A percentile compares a stretch with the other conserved stretches of the same genome.
phyloP scores from a whole-genome alignment of 495 filamentous ascomycete species.

The Xylaria cubensis region DNA sequence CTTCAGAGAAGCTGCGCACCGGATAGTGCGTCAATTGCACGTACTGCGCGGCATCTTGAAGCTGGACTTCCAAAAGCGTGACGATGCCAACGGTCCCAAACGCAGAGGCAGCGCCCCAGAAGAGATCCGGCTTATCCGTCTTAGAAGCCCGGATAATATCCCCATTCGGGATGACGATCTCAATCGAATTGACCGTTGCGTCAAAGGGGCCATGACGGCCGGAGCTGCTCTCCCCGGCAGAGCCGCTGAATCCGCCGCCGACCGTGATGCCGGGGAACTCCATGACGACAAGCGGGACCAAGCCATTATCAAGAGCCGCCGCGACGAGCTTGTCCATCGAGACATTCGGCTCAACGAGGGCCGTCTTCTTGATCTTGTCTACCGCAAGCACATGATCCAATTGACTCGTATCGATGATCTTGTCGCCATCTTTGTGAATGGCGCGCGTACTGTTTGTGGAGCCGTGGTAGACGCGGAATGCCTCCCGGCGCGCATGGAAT shows the following conservation, averaged over 20 bases:
- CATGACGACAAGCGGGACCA: conserved; percentile 66
- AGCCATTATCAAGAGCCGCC: conserved; percentile 55
- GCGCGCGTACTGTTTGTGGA: conserved; percentile 75
- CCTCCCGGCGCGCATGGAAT: conserved; percentile 60
- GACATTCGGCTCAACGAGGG: conserved; percentile 69
- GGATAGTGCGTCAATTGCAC: conserved; percentile 63
- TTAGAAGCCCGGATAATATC: conserved; percentile 50
- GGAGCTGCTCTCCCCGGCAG: conserved; percentile 65
- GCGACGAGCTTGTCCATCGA: conserved; percentile 66
- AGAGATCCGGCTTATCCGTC: conserved; percentile 57
- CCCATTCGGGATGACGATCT: conserved; percentile 65
- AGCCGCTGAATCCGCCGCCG: conserved; percentile 68
- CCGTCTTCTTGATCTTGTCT: conserved; percentile 50
- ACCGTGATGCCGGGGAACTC: conserved; percentile 72
- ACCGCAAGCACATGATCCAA: conserved; percentile 62
- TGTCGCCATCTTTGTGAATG: conserved; percentile 44
- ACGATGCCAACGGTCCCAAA: conserved; percentile 66
- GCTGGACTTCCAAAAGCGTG: conserved; percentile 62
- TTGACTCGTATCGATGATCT: conserved; percentile 60
- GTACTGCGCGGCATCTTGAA: conserved; percentile 56
- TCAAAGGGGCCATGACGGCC: conserved; percentile 69
- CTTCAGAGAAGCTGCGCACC: conserved; percentile 39
- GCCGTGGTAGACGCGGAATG: conserved; percentile 76
- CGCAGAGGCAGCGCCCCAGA: conserved; percentile 62
- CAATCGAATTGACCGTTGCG: conserved; percentile 59